phyloP scores from a whole-genome alignment of 768 basidiomycete species.

The Serendipita vermifera region DNA sequence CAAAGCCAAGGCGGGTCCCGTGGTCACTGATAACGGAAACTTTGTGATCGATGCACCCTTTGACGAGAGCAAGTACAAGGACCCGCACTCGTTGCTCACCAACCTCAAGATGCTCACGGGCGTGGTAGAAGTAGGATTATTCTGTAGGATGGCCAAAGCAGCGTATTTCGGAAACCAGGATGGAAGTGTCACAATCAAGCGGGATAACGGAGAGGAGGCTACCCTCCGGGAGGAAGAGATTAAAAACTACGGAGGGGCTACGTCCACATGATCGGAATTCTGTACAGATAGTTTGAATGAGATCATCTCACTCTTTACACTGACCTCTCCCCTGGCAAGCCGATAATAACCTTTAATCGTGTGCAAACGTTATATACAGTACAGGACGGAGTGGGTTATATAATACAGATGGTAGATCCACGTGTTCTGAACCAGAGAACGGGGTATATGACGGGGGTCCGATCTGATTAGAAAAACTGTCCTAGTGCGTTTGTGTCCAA shows the following conservation, averaged over 20 bases:
- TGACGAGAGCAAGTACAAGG: constrained; percentile 46
- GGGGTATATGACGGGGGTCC: too few species aligned
- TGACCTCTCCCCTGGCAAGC: too few species aligned
- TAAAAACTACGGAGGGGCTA: too few species aligned
- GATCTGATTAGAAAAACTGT: constrained; percentile 5
- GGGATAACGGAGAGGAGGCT: constrained; percentile 1
- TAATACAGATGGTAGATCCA: too few species aligned
- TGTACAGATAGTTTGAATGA: too few species aligned
- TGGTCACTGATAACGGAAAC: constrained; percentile 94
- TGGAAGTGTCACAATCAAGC: constrained; percentile 8
- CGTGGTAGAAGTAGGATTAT: constrained; percentile 97
- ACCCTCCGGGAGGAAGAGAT: background rate
- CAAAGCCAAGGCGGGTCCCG: constrained; percentile 75
- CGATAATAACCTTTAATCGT: too few species aligned
- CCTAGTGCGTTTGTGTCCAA: background rate
- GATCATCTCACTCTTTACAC: too few species aligned
- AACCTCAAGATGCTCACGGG: constrained; percentile 91
- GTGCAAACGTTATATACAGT: too few species aligned
- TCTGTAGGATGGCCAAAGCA: constrained; percentile 81
- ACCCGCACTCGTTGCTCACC: constrained; percentile 58
- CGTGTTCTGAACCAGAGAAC: too few species aligned
- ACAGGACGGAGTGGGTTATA: too few species aligned
- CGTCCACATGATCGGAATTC: too few species aligned
- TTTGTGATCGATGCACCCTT: constrained; percentile 98
- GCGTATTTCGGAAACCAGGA: constrained; percentile 87